These are phyloP conservation scores for Fusarium dlaminii DNA, from an alignment of 2,329 filamentous ascomycete genomes.

Conservation along the genomic window DNA sequence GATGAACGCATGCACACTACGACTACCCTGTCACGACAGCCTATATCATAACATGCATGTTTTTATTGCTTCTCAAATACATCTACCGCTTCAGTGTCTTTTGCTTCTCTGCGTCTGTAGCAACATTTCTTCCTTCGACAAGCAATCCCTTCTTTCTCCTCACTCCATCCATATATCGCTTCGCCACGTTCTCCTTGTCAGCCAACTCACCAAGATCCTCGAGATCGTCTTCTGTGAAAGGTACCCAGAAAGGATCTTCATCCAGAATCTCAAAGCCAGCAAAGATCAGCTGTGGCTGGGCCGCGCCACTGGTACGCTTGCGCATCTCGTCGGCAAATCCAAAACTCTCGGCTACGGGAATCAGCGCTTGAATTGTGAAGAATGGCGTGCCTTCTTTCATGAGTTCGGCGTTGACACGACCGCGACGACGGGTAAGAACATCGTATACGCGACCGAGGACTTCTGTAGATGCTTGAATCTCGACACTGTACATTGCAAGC, in stretches of 20 bases:
- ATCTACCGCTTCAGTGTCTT: constrained; percentile 71
- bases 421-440: constrained; percentile 93
- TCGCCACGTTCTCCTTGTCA: constrained; percentile 94
- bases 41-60: constrained; percentile 8
- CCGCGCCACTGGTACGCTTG: constrained; percentile 89
- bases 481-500: constrained; percentile 97
- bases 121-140: constrained; percentile 79
- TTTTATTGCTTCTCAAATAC: constrained; percentile 7
- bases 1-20: not conserved
- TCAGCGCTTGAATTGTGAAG: constrained; percentile 88
- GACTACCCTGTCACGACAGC: not conserved
- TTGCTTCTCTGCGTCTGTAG: constrained; percentile 92
- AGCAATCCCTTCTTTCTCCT: constrained; percentile 87
- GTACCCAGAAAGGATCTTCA: constrained; percentile 98
- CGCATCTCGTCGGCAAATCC: constrained; percentile 97
- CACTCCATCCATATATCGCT: constrained; percentile 93
- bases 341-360: constrained; percentile 95
- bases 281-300: constrained; percentile 92
- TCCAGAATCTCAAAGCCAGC: constrained; percentile 92
- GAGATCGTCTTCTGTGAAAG: constrained; percentile 93
- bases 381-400: constrained; percentile 97
- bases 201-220: constrained; percentile 95
- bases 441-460: constrained; percentile 95
- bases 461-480: constrained; percentile 96
- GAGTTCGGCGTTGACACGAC: constrained; percentile 86